Percentiles rank a stretch among this genome's conserved stretches.
Evolutionary conservation across 257 asterid genomes (phyloP).

Genomic region (Verbena officinalis): DNA sequence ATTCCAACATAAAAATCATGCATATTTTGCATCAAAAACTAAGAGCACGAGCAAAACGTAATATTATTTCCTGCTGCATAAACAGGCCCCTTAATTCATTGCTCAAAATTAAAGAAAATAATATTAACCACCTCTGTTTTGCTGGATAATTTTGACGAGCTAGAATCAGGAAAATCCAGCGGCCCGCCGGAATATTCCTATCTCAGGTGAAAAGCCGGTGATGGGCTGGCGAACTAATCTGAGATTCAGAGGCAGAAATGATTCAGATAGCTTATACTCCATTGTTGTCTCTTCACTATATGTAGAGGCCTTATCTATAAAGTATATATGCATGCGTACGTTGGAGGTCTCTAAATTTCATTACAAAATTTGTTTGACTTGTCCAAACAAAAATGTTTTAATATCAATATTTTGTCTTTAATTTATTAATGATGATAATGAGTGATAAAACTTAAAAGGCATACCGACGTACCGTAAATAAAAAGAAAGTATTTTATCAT

Average conservation of each 20-base stretch:
- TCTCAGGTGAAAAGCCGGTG: constrained; percentile 32
- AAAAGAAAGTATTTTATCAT: too few species aligned
- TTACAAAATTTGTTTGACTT: constrained; percentile 1
- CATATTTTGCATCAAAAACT: background rate
- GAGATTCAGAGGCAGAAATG: constrained; percentile 24
- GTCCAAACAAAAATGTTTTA: background rate
- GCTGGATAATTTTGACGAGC: constrained; percentile 5
- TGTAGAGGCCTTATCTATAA: constrained; percentile 24
- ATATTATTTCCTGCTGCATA: background rate
- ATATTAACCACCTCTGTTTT: constrained; percentile 22
- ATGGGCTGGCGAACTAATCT: constrained; percentile 30
- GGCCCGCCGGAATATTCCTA: constrained; percentile 28
- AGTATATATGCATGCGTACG: constrained; percentile 29
- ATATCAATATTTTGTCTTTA: too few species aligned
- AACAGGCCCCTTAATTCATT: background rate
- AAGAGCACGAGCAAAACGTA: background rate
- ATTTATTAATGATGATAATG: too few species aligned
- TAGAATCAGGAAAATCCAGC: constrained; percentile 12
- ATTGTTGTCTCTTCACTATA: constrained; percentile 28
- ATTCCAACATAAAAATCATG: background rate
- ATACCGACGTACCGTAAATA: too few species aligned
- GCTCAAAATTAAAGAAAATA: background rate
- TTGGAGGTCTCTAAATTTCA: constrained; percentile 2
- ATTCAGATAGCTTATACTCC: constrained; percentile 30
- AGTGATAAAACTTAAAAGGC: too few species aligned